Evolutionary conservation across 2,329 filamentous ascomycete genomes (phyloP), one percentile per base, ranked within the genome.

Genomic region (Aspergillus sojae): DNA sequence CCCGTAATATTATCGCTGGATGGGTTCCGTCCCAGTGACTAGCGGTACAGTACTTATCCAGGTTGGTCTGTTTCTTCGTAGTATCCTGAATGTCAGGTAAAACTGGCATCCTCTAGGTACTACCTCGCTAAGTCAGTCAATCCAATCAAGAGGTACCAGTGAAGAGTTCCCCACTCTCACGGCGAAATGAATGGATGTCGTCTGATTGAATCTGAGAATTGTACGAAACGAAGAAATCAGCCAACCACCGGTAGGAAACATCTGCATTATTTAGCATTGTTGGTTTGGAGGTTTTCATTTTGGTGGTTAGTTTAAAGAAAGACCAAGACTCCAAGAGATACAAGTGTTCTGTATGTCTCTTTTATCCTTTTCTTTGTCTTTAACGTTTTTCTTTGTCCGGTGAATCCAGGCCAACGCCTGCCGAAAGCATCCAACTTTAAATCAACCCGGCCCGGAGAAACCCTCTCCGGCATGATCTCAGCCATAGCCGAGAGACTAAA

Each of bases 1-100:
- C 46, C 58, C 58, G 64, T 62, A 65, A 62, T 45, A 64, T 67
- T 67, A 54, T 64, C 64, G 60, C 61, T 56, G 41, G 54, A 41
- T 34, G 52, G 54, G 32, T 43, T 23, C 21, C 36, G 28, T 57
- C 45, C 41, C 14, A 36, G 14, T 23, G 26, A 34, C 30, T 58
- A 48, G 41, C n/a, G 48, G 48, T 52, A 32, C 48, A 41, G 19
- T 41, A 41, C 23, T 48, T 52, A 19, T 32, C 48, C 48, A 32
- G 32, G 48, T 52, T 32, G 26, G 16, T 30, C 34, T 2, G 16
- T 16, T 36, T 16, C 34, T 5, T 48, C 19, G 23, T 34, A 34
- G 52, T 30, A 34, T 54, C 30, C 16, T 48, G 21, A 46, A 26
- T 28, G 23, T 34, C 28, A 46, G 26, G 43, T 28, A 50, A 32